phyloP scores from a whole-genome alignment of 306 rosid species.

The Luffa acutangula region DNA sequence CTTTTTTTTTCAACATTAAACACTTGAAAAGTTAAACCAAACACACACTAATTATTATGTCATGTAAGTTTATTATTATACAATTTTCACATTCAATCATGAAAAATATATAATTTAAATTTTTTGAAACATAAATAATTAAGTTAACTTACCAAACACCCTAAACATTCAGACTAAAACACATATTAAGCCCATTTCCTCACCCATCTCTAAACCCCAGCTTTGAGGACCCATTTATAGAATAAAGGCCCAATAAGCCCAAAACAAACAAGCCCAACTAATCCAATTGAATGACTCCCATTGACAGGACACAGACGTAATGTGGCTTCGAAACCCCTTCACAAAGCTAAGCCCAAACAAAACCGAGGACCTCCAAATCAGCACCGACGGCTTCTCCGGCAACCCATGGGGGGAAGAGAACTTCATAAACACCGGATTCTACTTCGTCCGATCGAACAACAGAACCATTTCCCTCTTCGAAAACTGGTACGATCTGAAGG shows the following conservation, averaged over 20 bases:
- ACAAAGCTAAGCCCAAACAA: constrained; percentile 32
- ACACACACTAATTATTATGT: too few species aligned
- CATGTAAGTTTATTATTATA: too few species aligned
- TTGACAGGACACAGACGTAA: constrained; percentile 57
- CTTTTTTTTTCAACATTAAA: too few species aligned
- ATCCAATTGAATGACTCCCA: background rate
- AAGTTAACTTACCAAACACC: too few species aligned
- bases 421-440: constrained; percentile 64
- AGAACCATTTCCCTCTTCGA: constrained; percentile 49
- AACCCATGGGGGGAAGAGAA: constrained; percentile 32
- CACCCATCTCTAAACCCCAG: too few species aligned
- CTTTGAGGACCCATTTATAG: background rate
- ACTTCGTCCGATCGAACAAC: constrained; percentile 46
- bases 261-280: background rate
- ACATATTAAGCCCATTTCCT: background rate
- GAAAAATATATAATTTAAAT: too few species aligned
- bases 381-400: constrained; percentile 31
- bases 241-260: background rate
- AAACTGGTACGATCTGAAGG: constrained; percentile 39
- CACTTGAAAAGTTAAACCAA: too few species aligned
- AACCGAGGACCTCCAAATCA: constrained; percentile 55
- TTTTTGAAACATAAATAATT: too few species aligned
- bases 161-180: too few species aligned
- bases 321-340: constrained; percentile 78
- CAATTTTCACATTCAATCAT: too few species aligned